Conservation (phyloP, 192 early-diverging fungal species). For the Glomus cerebriforme region DNA sequence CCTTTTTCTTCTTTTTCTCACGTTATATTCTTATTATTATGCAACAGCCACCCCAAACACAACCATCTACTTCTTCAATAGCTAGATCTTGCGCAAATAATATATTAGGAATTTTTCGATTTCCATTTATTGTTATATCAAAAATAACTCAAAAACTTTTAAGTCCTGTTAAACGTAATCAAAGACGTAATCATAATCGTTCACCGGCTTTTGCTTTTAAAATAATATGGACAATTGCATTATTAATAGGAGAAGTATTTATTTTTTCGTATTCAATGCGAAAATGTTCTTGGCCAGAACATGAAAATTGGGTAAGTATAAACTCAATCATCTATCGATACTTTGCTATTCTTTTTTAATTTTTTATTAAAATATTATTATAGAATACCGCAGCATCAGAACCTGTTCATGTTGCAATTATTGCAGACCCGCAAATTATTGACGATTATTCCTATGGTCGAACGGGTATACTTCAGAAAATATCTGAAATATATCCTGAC, state of each 20-base stretch:
- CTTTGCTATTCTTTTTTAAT: background rate
- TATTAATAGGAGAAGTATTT: slow-evolving; percentile 24
- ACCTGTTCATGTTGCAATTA: slow-evolving; percentile 55
- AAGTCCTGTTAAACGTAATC: slow-evolving; percentile 3
- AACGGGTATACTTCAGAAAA: slow-evolving; percentile 56
- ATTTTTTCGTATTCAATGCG: slow-evolving; percentile 18
- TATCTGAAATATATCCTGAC: slow-evolving; percentile 82
- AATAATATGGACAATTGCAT: slow-evolving; percentile 23
- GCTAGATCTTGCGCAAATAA: background rate
- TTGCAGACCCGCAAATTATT: slow-evolving; percentile 93
- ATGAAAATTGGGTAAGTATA: slow-evolving; percentile 22
- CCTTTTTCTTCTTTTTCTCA: background rate
- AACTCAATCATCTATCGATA: background rate
- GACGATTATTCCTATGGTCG: slow-evolving; percentile 86
- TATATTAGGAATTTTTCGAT: background rate
- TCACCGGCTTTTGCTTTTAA: slow-evolving; percentile 5
- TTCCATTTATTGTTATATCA: slow-evolving; percentile 1
- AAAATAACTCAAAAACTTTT: slow-evolving; percentile 16
- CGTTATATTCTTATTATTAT: slow-evolving; percentile 15
- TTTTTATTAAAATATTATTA: background rate
- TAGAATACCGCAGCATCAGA: slow-evolving; percentile 14
- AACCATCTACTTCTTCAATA: background rate
- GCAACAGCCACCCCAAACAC: background rate
- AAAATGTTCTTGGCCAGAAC: slow-evolving; percentile 28
- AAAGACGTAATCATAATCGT: background rate